A percentile compares a stretch with the other conserved stretches of the same genome.
These are phyloP conservation scores for Babesia divergens DNA, from an alignment of 169 alveolate genomes.

Conservation along the genomic window DNA sequence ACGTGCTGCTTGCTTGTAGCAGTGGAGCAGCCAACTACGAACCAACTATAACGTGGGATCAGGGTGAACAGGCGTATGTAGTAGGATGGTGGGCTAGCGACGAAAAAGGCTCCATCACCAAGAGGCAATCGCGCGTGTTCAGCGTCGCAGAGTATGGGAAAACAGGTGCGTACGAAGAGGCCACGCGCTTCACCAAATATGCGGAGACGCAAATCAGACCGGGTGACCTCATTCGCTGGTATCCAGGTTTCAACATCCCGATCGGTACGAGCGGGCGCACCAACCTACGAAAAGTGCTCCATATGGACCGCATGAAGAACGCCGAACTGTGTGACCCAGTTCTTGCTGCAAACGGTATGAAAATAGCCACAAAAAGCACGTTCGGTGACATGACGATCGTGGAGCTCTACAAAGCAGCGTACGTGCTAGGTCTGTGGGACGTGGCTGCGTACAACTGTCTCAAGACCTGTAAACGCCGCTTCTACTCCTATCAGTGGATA, in stretches of 20 bases:
- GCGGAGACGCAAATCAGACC: conserved; percentile 56
- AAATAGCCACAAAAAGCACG: conserved; percentile 68
- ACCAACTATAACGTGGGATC: conserved; percentile 45
- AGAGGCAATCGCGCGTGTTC: background rate
- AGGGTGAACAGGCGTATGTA: conserved; percentile 29
- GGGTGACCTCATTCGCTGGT: conserved; percentile 69
- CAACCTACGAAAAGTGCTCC: conserved; percentile 71
- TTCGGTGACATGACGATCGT: conserved; percentile 76
- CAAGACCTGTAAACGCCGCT: conserved; percentile 70
- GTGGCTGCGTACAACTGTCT: conserved; percentile 75
- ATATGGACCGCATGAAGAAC: conserved; percentile 69
- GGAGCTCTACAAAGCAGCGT: conserved; percentile 74
- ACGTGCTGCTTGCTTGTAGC: conserved; percentile 24
- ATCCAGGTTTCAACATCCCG: conserved; percentile 78
- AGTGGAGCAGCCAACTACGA: conserved; percentile 23
- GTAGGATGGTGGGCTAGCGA: conserved; percentile 55
- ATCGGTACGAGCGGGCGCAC: conserved; percentile 76
- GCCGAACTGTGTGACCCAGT: conserved; percentile 71
- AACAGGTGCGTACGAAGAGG: conserved; percentile 56
- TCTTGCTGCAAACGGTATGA: conserved; percentile 69
- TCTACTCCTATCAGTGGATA: conserved; percentile 70
- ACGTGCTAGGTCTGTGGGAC: conserved; percentile 73
- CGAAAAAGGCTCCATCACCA: conserved; percentile 2
- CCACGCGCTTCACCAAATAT: conserved; percentile 31
- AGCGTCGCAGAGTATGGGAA: conserved; percentile 18